phyloP scores from a whole-genome alignment of 2,329 filamentous ascomycete genomes.

The Nemania diffusa region DNA sequence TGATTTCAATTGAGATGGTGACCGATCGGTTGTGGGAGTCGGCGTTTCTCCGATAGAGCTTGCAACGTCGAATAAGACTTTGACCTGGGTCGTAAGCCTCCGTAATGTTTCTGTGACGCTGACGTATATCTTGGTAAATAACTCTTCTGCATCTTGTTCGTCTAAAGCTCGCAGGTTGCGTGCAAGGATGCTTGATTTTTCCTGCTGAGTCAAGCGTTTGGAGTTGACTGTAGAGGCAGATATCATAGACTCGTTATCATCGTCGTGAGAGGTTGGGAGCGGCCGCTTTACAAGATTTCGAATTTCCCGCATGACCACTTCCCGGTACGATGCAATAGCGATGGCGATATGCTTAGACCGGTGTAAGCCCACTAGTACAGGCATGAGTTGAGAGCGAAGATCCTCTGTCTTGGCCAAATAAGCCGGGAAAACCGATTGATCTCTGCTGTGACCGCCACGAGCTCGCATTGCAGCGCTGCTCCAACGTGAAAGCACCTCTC shows the following conservation, averaged over 20 bases:
- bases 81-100: conserved; percentile 88
- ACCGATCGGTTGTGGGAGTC: conserved; percentile 53
- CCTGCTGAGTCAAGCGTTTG: conserved; percentile 78
- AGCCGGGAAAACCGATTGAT: conserved; percentile 76
- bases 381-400: conserved; percentile 75
- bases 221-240: conserved; percentile 81
- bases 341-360: conserved; percentile 81
- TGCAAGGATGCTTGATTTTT: conserved; percentile 88
- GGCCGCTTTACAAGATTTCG: conserved; percentile 84
- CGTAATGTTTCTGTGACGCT: conserved; percentile 87
- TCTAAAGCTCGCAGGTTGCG: conserved; percentile 88
- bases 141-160: conserved; percentile 82
- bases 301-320: conserved; percentile 85
- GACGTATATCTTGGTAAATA: conserved; percentile 85
- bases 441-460: conserved; percentile 73
- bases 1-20: conserved; percentile 59
- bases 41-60: conserved; percentile 70
- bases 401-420: conserved; percentile 80
- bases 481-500: conserved; percentile 86
- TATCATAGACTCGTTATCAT: conserved; percentile 90
- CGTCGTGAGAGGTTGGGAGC: conserved; percentile 91
- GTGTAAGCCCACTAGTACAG: conserved; percentile 81
- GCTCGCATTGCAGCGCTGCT: conserved; percentile 78
- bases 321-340: conserved; percentile 86
- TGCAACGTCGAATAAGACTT: conserved; percentile 92